phyloP scores from a whole-genome alignment of 352 stramenopile species.

The Blastocystis sp. region DNA sequence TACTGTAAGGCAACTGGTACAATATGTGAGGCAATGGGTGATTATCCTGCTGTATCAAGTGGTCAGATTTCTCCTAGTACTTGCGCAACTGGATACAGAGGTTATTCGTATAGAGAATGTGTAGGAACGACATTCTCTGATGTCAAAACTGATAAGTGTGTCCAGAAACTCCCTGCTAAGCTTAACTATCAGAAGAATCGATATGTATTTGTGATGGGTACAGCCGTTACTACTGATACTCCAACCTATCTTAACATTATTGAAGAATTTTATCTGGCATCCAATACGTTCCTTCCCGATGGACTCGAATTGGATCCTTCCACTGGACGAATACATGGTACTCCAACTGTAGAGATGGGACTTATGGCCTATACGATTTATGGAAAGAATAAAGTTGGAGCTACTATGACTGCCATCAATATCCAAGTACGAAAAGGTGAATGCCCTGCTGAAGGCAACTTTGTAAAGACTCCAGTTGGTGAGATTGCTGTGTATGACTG shows the following conservation, averaged over 20 bases:
- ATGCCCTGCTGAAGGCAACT: neutral
- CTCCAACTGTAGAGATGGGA: neutral
- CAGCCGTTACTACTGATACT: neutral
- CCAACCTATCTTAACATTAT: slow-evolving; percentile 24
- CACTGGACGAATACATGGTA: slow-evolving; percentile 16
- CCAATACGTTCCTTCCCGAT: neutral
- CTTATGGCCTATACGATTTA: slow-evolving; percentile 17
- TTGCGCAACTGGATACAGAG: neutral
- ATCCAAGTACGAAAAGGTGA: slow-evolving; percentile 10
- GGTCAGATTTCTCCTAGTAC: slow-evolving; percentile 17
- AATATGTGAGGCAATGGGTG: neutral
- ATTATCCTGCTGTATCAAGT: slow-evolving; percentile 9
- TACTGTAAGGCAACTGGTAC: slow-evolving; percentile 1
- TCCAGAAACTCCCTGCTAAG: slow-evolving; percentile 5
- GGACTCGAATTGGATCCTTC: neutral
- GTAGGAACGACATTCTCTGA: neutral
- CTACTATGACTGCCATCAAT: neutral
- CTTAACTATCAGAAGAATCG: neutral
- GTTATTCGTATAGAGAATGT: slow-evolving; percentile 10
- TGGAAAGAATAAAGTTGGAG: slow-evolving; percentile 23
- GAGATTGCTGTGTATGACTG: neutral
- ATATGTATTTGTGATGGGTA: neutral
- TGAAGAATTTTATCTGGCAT: slow-evolving; percentile 13
- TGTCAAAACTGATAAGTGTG: slow-evolving; percentile 26
- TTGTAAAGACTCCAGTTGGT: neutral